These are phyloP conservation scores for Quercus berberidifolia DNA, from an alignment of 306 rosid genomes.

Conservation along the genomic window DNA sequence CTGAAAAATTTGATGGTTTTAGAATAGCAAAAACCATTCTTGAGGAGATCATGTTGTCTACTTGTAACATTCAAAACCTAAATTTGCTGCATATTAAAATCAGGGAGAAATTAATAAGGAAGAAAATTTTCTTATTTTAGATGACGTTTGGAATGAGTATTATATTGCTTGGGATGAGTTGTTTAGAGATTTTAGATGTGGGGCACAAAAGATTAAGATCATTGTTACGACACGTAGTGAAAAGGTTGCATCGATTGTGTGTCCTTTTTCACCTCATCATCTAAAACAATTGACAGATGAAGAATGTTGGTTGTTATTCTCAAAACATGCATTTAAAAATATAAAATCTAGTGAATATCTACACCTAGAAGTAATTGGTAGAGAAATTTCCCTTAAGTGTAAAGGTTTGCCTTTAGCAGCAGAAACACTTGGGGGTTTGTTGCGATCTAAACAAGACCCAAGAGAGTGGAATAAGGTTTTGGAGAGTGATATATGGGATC, in stretches of 20 bases:
- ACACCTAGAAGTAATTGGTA: background rate
- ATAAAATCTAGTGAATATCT: background rate
- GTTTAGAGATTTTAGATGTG: background rate
- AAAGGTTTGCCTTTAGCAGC: constrained; percentile 9
- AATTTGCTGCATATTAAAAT: background rate
- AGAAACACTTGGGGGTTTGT: constrained; percentile 6
- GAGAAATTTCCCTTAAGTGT: constrained; percentile 6
- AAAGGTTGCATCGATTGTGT: background rate
- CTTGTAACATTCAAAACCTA: background rate
- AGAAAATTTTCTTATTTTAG: background rate
- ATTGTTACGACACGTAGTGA: background rate
- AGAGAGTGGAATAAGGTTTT: background rate
- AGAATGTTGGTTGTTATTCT: constrained; percentile 2
- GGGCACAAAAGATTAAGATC: constrained; percentile 6
- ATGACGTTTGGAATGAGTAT: constrained; percentile 16
- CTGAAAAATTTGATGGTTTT: background rate
- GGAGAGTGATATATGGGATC: background rate
- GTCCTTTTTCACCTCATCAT: background rate
- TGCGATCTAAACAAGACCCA: background rate
- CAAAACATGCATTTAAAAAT: background rate
- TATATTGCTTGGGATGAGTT: constrained; percentile 4
- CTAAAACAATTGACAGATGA: background rate
- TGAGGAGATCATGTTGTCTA: background rate
- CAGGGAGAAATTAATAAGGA: background rate
- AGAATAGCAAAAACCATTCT: background rate